phyloP scores from a whole-genome alignment of 139 green algal species.

The Picochlorum sp. region DNA sequence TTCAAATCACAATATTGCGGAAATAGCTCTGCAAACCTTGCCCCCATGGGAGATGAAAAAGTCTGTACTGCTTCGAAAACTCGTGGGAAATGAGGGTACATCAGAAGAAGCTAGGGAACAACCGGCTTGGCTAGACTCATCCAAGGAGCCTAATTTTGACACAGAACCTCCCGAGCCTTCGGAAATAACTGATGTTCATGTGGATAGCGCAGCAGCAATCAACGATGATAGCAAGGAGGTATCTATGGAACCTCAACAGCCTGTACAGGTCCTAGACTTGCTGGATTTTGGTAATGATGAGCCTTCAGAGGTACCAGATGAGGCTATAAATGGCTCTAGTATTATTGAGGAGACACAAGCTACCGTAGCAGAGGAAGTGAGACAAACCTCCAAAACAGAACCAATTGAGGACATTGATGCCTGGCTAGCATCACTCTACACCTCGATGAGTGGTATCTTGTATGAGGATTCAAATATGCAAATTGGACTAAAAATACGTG shows the following conservation, averaged over 20 bases:
- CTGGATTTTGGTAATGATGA: conserved; percentile 9
- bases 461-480: conserved; percentile 93
- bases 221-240: not conserved
- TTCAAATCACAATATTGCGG: conserved; percentile 19
- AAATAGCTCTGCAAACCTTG: conserved; percentile 62
- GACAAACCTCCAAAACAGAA: conserved; percentile 1
- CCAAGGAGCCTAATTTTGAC: not conserved
- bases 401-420: conserved; percentile 44
- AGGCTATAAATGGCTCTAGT: no score
- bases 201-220: not conserved
- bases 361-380: conserved; percentile 2
- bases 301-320: not conserved
- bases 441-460: conserved; percentile 64
- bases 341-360: not conserved
- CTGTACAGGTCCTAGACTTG: conserved; percentile 6
- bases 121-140: conserved; percentile 33
- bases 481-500: conserved; percentile 77
- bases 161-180: not conserved
- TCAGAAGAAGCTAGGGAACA: conserved; percentile 34
- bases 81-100: conserved; percentile 39
- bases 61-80: conserved; percentile 59
- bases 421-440: conserved; percentile 54
- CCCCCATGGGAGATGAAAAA: conserved; percentile 67
- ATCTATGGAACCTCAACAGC: not conserved
- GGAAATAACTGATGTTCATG: not conserved